A percentile compares a stretch with the other conserved stretches of the same genome.
These are phyloP conservation scores for Claviceps fusiformis DNA, from an alignment of 2,329 filamentous ascomycete species.

Conservation along the genomic window DNA sequence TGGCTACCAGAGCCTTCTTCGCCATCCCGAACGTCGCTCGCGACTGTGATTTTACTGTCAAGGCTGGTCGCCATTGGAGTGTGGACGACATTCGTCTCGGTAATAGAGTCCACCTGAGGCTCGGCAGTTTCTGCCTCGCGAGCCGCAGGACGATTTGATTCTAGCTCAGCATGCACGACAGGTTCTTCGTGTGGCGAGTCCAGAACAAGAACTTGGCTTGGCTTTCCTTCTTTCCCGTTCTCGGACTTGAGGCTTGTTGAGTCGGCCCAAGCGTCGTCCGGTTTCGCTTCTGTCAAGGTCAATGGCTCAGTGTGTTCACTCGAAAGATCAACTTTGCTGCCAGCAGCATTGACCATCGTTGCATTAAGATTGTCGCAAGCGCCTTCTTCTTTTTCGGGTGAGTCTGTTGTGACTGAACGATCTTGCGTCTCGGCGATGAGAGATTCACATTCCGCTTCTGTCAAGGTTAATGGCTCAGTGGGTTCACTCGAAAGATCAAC, in stretches of 20 bases:
- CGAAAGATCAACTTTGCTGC: background rate
- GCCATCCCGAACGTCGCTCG: background rate
- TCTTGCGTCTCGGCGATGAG: too few relatives aligned
- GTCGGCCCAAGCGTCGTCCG: background rate
- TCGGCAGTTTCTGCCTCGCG: background rate
- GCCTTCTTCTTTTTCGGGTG: background rate
- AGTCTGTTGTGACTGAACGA: background rate
- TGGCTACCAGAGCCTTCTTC: background rate
- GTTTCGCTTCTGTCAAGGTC: slow-evolving; percentile 15
- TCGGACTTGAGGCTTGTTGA: slow-evolving; percentile 12
- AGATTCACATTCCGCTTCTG: slow-evolving; percentile 14
- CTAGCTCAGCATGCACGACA: background rate
- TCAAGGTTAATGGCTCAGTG: background rate
- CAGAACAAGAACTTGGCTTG: slow-evolving; percentile 7
- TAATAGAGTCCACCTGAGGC: slow-evolving; percentile 1
- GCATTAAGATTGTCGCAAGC: background rate
- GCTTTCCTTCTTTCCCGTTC: slow-evolving; percentile 18
- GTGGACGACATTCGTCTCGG: background rate
- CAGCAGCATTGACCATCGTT: background rate
- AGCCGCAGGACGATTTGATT: background rate
- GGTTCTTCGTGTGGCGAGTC: slow-evolving; percentile 1
- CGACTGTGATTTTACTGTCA: background rate
- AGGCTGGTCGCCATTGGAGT: background rate
- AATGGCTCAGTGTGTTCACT: background rate
- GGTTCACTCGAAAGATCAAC: background rate